Evolutionary conservation across 2,329 filamentous ascomycete species (phyloP).

Genomic region (Claviceps sp.): DNA sequence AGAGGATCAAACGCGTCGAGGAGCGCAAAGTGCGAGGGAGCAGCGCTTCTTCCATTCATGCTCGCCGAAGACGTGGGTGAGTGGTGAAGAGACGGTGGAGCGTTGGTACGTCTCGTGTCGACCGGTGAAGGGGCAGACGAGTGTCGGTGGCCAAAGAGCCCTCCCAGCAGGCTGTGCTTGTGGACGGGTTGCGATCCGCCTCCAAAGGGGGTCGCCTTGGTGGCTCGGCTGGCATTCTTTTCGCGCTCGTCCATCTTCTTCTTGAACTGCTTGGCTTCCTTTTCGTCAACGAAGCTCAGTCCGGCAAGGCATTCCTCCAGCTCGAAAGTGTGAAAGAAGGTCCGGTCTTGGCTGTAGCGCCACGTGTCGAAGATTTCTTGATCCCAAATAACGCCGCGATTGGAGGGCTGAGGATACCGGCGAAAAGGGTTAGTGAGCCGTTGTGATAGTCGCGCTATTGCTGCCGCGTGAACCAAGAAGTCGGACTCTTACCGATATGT

Average conservation of each 20-base stretch:
- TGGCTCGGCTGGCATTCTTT: constrained; percentile 87
- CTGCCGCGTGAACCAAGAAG: neutral
- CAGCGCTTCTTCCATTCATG: constrained; percentile 27
- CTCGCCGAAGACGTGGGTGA: constrained; percentile 31
- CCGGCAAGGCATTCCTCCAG: constrained; percentile 83
- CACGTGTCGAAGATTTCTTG: constrained; percentile 96
- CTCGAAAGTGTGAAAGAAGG: constrained; percentile 97
- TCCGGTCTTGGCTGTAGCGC: constrained; percentile 89
- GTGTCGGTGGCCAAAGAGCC: constrained; percentile 49
- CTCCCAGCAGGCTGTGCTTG: constrained; percentile 40
- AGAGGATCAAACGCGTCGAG: constrained; percentile 51
- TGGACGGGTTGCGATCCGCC: constrained; percentile 28
- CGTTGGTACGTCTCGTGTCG: constrained; percentile 32
- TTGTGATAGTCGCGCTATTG: neutral
- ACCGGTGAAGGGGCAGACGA: constrained; percentile 44
- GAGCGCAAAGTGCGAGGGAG: constrained; percentile 43
- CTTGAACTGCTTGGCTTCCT: constrained; percentile 91
- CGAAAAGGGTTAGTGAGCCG: constrained; percentile 4
- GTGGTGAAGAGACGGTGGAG: constrained; percentile 21
- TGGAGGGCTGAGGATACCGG: constrained; percentile 41
- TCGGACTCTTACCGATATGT: constrained; percentile 58
- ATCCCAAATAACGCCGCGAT: constrained; percentile 84
- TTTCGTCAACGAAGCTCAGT: constrained; percentile 89
- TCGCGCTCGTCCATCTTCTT: constrained; percentile 96
- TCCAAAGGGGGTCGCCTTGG: constrained; percentile 63